Base-by-base conservation (phyloP, 1,284 basidiomycete genomes). In the Fomitopsis palustris region DNA sequence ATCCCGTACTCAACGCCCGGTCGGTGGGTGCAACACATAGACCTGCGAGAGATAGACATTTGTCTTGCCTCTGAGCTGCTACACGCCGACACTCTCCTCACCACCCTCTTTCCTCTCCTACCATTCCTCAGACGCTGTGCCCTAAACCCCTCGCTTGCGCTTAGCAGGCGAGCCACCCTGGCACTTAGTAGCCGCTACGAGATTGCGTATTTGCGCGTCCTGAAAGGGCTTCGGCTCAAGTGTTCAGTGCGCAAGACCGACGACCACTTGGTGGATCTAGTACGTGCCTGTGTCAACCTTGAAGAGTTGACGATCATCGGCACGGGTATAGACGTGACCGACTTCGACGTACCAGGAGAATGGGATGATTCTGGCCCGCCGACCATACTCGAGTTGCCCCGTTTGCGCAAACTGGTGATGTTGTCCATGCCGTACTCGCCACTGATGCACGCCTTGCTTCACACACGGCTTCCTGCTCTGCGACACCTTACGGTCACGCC, bases 1-100 rank as follows among this genome's bases (percentile, higher is more conserved):
- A 92, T 92, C 67, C 89, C 90, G 0, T 89, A 88, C 69, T 93
- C 91, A 1, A 81, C 87, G 0, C 93, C 93, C 1, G 93, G 92
- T 27, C 82, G 93, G 67, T 94, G 91, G 88, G 83, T 95, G 3
- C 87, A 86, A 56, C 72, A 72, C 5, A 77, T 95, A 25, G 87
- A 94, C 69, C 73, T 95, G 17, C 86, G 88, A 6, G 73, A 75
- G 29, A 66, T 93, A 43, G 64, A 70, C 19, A 77, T 77, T 62
- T 68, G 67, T 43, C 75, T 79, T 25, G 75, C 76, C 55, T 71
- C 75, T 7, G 80, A 85, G 54, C 74, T 77, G 39, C 77, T 86
- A 39, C 69, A 71, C 10, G 72, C 87, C 41, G 87, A 92, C 72
- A 78, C 81, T 29, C 71, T 87, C 54, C 77, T 91, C 49, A 82